Evolutionary conservation across 1,284 basidiomycete genomes (phyloP).

Genomic region (Papiliotrema flavescens): DNA sequence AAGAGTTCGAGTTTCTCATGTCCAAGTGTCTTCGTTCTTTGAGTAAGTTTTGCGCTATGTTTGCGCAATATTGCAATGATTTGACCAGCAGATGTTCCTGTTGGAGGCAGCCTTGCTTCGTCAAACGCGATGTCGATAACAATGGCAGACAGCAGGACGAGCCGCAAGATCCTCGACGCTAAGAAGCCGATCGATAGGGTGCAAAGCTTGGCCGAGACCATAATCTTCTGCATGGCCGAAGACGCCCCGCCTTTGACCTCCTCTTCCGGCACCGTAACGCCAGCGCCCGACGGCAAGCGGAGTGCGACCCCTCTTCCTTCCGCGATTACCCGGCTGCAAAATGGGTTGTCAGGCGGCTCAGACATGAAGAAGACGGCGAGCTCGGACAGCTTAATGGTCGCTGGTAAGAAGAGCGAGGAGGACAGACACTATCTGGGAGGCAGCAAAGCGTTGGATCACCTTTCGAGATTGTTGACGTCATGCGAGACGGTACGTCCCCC

Average conservation of each 20-base stretch:
- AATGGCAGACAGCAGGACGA: constrained; percentile 55
- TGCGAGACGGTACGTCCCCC: constrained; percentile 62
- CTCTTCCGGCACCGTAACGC: constrained; percentile 53
- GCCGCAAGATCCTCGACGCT: constrained; percentile 66
- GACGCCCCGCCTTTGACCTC: constrained; percentile 61
- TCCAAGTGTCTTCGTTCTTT: constrained; percentile 83
- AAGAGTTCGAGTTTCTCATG: constrained; percentile 80
- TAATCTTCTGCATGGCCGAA: constrained; percentile 86
- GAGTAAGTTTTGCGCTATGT: constrained; percentile 62
- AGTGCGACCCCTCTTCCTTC: constrained; percentile 24
- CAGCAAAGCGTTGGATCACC: constrained; percentile 81
- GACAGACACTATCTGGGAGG: constrained; percentile 67
- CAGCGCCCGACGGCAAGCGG: constrained; percentile 34
- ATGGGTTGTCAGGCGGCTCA: constrained; percentile 18
- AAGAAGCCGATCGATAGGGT: constrained; percentile 69
- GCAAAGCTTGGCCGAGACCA: constrained; percentile 76
- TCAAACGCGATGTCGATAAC: constrained; percentile 46
- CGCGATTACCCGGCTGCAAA: constrained; percentile 28
- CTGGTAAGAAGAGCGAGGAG: constrained; percentile 39
- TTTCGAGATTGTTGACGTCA: constrained; percentile 84
- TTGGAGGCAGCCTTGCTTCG: constrained; percentile 38
- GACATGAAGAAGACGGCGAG: constrained; percentile 49
- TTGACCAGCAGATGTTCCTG: constrained; percentile 52
- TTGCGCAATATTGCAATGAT: neutral
- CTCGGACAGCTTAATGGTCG: constrained; percentile 40